Base-by-base conservation (phyloP, 306 rosid species). In the Cucumis melo region DNA sequence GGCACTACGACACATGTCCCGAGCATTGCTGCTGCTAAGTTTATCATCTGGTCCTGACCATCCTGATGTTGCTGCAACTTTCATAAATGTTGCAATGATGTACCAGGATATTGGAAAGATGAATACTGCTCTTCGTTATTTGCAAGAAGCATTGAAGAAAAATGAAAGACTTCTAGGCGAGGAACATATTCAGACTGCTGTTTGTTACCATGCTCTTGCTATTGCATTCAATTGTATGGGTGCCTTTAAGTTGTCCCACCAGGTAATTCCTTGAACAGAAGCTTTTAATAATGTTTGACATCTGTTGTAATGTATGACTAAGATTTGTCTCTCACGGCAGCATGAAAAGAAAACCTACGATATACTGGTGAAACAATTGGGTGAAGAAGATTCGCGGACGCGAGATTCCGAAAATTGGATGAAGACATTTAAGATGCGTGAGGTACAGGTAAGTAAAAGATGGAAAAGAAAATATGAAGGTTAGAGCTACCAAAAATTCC, bases 121-220 rank as follows among this genome's bases (percentile, higher is more conserved):
- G 96, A 79, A 88, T 73, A 95, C 97, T 12, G 97, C 99, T 76
- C 99, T 92, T 84, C 99, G 98, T 8, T 95, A 95, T 92, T 86
- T 95, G 87, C 99, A 95, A 87, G 97, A 95, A 84, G 99, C 99
- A 76, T 82, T 95, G 78, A 95, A 89, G 86, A 95, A 95, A 88
- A 95, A 95, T 44, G 96, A 95, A 81, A 90, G 97, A 84, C 98
- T 95, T 86, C 90, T 95, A 10, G 99, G 99, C 5, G 93, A 90
- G 82, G 98, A 95, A 81, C 99, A 95, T 83, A 95, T 95, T 84
- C 97, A 95, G 83, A 95, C 99, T 74, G 99, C 99, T 77, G 99
- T 90, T 62, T 95, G 99, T 88, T 95, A 95, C 84, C 99, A 95
- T 84, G 97, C 99, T 68, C 96, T 95, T 51, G 97, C 99, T 75